Conservation (phyloP, 2,329 filamentous ascomycete species). For the Fusarium tjaetaba region DNA sequence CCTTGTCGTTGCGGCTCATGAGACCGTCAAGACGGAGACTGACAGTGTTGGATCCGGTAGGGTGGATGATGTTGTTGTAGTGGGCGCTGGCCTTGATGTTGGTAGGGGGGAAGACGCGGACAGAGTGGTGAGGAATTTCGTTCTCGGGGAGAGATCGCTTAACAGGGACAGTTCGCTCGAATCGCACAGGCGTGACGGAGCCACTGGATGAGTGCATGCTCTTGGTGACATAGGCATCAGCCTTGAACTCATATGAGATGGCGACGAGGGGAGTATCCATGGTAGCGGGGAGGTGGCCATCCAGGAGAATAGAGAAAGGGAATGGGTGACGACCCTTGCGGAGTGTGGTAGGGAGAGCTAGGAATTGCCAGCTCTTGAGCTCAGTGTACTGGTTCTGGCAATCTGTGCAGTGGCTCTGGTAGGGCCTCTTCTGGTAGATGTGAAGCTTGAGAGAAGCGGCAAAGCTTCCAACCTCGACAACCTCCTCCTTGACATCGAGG, state of each 20-base stretch:
- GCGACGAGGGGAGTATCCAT: slow-evolving; percentile 77
- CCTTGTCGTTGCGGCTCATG: slow-evolving; percentile 73
- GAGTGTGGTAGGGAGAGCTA: slow-evolving; percentile 65
- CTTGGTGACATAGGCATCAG: slow-evolving; percentile 69
- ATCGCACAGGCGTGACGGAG: slow-evolving; percentile 64
- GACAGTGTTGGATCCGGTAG: slow-evolving; percentile 83
- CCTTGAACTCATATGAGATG: slow-evolving; percentile 82
- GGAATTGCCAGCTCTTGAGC: slow-evolving; percentile 81
- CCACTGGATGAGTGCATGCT: slow-evolving; percentile 55
- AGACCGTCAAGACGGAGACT: slow-evolving; percentile 88
- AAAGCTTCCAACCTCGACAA: slow-evolving; percentile 75
- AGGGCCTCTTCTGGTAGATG: slow-evolving; percentile 82
- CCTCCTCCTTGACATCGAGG: slow-evolving; percentile 74
- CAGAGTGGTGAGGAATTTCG: slow-evolving; percentile 84
- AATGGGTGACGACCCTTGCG: slow-evolving; percentile 74
- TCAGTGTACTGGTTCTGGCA: slow-evolving; percentile 78
- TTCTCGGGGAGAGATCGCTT: slow-evolving; percentile 80
- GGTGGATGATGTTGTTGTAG: slow-evolving; percentile 84
- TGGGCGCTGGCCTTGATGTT: slow-evolving; percentile 89
- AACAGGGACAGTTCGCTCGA: slow-evolving; percentile 75
- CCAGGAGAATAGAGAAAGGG: slow-evolving; percentile 88
- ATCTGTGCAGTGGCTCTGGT: slow-evolving; percentile 78
- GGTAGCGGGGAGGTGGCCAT: slow-evolving; percentile 85
- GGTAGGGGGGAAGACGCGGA: slow-evolving; percentile 95
- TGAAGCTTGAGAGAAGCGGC: slow-evolving; percentile 76